A percentile compares a stretch with the other conserved stretches of the same genome.
phyloP scores from a whole-genome alignment of 176 grass and related monocot genomes.

The Otatea glauca region DNA sequence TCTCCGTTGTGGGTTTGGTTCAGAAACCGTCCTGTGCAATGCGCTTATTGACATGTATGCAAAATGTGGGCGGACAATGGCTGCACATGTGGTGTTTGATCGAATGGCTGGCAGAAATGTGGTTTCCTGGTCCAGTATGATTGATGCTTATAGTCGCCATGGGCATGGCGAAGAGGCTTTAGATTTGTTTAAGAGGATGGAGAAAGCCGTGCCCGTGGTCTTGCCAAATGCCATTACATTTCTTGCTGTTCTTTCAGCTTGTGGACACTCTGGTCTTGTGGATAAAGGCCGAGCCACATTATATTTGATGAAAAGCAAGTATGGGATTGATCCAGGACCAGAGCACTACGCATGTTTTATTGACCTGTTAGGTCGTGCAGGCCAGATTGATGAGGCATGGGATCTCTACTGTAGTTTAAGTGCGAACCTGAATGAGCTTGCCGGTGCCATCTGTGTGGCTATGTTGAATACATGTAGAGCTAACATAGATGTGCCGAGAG shows the following conservation, averaged over 20 bases:
- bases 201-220: slow-evolving; percentile 36
- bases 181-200: slow-evolving; percentile 59
- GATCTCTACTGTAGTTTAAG: slow-evolving; percentile 54
- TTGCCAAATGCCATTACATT: slow-evolving; percentile 71
- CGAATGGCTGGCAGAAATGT: slow-evolving; percentile 51
- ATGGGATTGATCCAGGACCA: slow-evolving; percentile 52
- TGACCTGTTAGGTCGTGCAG: slow-evolving; percentile 58
- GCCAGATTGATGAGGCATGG: slow-evolving; percentile 66
- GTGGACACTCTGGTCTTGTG: slow-evolving; percentile 61
- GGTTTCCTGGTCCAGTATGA: slow-evolving; percentile 75
- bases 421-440: slow-evolving; percentile 18
- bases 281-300: slow-evolving; percentile 52
- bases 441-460: slow-evolving; percentile 50
- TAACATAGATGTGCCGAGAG: slow-evolving; percentile 60
- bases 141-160: slow-evolving; percentile 50
- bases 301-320: slow-evolving; percentile 56
- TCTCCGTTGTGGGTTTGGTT: slow-evolving; percentile 51
- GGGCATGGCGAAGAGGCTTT: slow-evolving; percentile 51
- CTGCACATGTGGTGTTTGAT: slow-evolving; percentile 45
- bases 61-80: slow-evolving; percentile 55
- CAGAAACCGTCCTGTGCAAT: slow-evolving; percentile 62
- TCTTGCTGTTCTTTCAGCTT: slow-evolving; percentile 63
- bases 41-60: slow-evolving; percentile 72
- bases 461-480: slow-evolving; percentile 59
- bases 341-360: slow-evolving; percentile 68